phyloP scores from a whole-genome alignment of 148 eudicot genomes.

The Chenopodium formosanum region DNA sequence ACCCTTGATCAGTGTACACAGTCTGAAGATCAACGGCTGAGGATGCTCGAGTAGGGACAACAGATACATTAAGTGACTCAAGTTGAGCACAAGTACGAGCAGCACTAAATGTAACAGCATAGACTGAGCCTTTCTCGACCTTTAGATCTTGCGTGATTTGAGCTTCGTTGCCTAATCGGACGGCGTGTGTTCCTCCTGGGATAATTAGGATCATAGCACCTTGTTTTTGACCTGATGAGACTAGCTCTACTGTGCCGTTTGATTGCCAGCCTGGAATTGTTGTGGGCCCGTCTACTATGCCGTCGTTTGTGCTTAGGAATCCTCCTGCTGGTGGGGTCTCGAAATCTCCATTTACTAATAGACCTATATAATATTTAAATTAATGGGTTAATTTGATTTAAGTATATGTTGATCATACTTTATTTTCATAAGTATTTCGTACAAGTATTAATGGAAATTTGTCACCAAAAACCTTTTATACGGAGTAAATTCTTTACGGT shows the following conservation, averaged over 20 bases:
- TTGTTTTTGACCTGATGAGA: conserved; percentile 83
- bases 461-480: too few species aligned
- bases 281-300: conserved; percentile 44
- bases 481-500: too few species aligned
- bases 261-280: conserved; percentile 75
- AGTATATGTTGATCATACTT: background rate
- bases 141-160: conserved; percentile 71
- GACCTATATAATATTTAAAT: conserved; percentile 47
- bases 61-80: conserved; percentile 92
- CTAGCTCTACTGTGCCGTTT: conserved; percentile 83
- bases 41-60: conserved; percentile 46
- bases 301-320: conserved; percentile 46
- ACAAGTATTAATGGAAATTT: too few species aligned
- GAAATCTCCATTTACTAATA: conserved; percentile 76
- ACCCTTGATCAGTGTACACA: conserved; percentile 85
- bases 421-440: too few species aligned
- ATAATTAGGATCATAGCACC: conserved; percentile 98
- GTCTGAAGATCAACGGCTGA: conserved; percentile 86
- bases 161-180: conserved; percentile 89
- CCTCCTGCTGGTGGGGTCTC: conserved; percentile 90
- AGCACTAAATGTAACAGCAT: conserved; percentile 88
- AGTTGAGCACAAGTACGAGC: conserved; percentile 98
- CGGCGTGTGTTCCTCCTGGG: conserved; percentile 83
- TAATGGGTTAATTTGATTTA: too few species aligned
- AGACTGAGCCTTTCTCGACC: conserved; percentile 73